phyloP scores from a whole-genome alignment of 495 filamentous ascomycete species.

The Aspergillus homomorphus region DNA sequence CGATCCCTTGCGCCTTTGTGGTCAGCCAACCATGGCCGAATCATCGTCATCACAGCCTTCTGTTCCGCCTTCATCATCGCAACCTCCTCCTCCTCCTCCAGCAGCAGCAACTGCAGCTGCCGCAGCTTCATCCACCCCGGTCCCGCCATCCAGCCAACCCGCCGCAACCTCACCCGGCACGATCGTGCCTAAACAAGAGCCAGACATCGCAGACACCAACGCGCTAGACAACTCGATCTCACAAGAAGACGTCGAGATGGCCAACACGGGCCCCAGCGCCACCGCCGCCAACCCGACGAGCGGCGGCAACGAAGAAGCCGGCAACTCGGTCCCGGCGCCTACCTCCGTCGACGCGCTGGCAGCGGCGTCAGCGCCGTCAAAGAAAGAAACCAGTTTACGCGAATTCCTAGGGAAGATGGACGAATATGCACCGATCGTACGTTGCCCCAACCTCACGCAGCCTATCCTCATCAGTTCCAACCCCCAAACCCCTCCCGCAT shows the following conservation, averaged over 20 bases:
- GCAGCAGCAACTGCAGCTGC: conserved; percentile 16
- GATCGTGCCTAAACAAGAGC: conserved; percentile 34
- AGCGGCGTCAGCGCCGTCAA: conserved; percentile 55
- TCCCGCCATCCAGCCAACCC: conserved; percentile 5
- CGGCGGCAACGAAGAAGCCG: conserved; percentile 18
- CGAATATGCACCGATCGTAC: conserved; percentile 94
- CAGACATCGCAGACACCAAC: conserved; percentile 17
- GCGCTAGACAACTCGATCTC: conserved; percentile 42
- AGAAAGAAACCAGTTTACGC: conserved; percentile 86
- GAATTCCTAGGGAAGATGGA: conserved; percentile 96
- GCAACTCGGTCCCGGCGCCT: conserved; percentile 19
- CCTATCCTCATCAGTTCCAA: conserved; percentile 1
- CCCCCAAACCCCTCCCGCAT: not conserved
- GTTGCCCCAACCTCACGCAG: too few relatives aligned
- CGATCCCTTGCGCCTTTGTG: conserved; percentile 3
- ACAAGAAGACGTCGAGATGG: conserved; percentile 43
- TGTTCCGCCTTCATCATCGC: conserved; percentile 17
- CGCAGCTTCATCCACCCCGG: conserved; percentile 15
- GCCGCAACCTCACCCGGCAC: conserved; percentile 20
- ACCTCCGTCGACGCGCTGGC: conserved; percentile 30
- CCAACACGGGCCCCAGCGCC: conserved; percentile 22
- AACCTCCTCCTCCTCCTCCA: conserved; percentile 13
- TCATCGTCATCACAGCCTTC: conserved; percentile 24
- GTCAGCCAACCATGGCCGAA: conserved; percentile 26
- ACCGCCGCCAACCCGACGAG: too few relatives aligned